Base-by-base conservation (phyloP, 2,329 filamentous ascomycete species). In the Laburnicola sp. region DNA sequence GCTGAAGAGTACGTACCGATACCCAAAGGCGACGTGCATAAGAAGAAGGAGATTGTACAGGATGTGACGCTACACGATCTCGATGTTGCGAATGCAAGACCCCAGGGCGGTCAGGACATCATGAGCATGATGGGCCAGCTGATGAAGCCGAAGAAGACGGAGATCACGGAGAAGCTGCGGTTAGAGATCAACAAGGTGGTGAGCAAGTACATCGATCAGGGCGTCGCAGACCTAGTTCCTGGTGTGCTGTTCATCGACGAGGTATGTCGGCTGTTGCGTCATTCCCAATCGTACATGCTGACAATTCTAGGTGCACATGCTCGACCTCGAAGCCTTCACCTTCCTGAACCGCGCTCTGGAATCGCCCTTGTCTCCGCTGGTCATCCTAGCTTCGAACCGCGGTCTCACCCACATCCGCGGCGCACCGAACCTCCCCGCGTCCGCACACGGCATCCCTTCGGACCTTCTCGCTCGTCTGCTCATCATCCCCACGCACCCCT, bases 101-200 rank as follows among this genome's bases (percentile, higher is more conserved):
- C 94, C 3, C 91, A 97, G 78, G 94, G 94, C 46, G 94, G 94
- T 38, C 94, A 99, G 80, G 94, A 99, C 74, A 96, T 99, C 61
- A 97, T 99, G 92, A 97, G 92, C 79, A 97, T 99, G 94, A 97
- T 99, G 93, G 94, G 94, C 66, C 94, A 99, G 76, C 78, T 99
- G 69, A 97, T 97, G 91, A 97, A 97, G 82, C 94, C 94, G 56
- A 95, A 95, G 80, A 97, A 97, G 86, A 99, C 94, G 4, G 94
- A 99, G 74, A 97, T 99, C 69, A 99, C 94, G 27, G 94, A 99
- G 76, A 99, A 99, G 80, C 79, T 99, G 68, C 85, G 94, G 54
- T 80, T 84, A 49, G 94, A 99, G 78, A 97, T 99, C 79, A 97
- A 99, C 84, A 97, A 97, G 79, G 93, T 99, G 27, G 94, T 99